A percentile compares a stretch with the other conserved stretches of the same genome.
phyloP scores from a whole-genome alignment of 2,329 filamentous ascomycete genomes.

The Penicillium sp. region DNA sequence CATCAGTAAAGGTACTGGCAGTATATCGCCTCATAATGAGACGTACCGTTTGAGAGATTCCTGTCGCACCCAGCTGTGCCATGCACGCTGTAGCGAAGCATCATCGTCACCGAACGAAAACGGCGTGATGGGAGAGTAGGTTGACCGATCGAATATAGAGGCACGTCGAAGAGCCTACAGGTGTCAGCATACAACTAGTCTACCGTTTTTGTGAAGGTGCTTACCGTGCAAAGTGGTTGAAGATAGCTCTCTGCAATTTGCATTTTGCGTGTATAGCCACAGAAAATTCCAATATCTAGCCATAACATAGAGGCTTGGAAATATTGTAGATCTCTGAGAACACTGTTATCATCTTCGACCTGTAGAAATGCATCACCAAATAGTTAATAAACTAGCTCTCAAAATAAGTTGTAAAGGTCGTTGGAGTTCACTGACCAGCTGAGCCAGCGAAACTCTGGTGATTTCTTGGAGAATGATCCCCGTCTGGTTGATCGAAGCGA shows the following conservation, averaged over 20 bases:
- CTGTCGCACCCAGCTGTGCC: constrained; percentile 20
- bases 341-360: constrained; percentile 23
- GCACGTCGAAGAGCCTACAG: constrained; percentile 16
- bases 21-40: too few relatives aligned
- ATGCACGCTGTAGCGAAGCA: constrained; percentile 8
- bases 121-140: constrained; percentile 13
- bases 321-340: constrained; percentile 19
- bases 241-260: constrained; percentile 21
- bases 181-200: background rate
- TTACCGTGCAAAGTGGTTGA: constrained; percentile 18
- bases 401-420: too few relatives aligned
- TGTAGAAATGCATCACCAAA: too few relatives aligned
- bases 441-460: constrained; percentile 12
- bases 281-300: constrained; percentile 20
- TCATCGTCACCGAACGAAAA: constrained; percentile 15
- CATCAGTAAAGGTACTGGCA: too few relatives aligned
- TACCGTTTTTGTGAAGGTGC: background rate
- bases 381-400: too few relatives aligned
- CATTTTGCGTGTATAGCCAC: constrained; percentile 21
- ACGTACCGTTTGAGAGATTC: constrained; percentile 20
- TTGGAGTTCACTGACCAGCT: constrained; percentile 16
- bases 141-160: constrained; percentile 16
- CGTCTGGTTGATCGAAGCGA: constrained; percentile 18
- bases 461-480: constrained; percentile 22
- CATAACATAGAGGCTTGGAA: constrained; percentile 21